Evolutionary conservation across 768 basidiomycete species (phyloP), one percentile per base, ranked within the genome.

Genomic region (Hygrocybe punicea): DNA sequence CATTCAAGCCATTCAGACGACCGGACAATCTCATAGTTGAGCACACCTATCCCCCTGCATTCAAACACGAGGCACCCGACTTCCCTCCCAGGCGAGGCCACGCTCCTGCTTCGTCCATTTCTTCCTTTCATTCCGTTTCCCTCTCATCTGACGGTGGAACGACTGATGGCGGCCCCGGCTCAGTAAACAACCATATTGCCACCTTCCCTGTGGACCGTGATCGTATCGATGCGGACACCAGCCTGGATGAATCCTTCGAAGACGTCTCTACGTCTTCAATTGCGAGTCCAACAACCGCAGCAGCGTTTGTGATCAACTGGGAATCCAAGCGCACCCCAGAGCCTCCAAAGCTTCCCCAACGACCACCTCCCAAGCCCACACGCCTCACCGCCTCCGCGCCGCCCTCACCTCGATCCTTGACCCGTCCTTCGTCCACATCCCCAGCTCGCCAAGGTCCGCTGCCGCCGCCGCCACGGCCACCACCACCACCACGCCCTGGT

Each of bases 121-220:
- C 89, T 2, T 91, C 89, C 25, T 90, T 92, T 59, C 88, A 90
- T 63, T 90, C 89, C 2, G 86, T 91, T 23, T 91, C 89, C 1
- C 78, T 91, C 16, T 91, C 89, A 1, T 87, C 86, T 6, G 85
- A 62, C 50, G 60, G 60, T 13, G 58, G 60, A 16, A 56, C 40
- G 59, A 76, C 76, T 29, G 76, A 77, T 57, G 68, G 75, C 16
- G 72, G 71, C 57, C 76, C 76, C 9, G 72, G 69, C 25, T 77
- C 75, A 67, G 75, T 72, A 62, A 63, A 76, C 45, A 72, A 76
- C 55, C 71, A 73, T 65, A 75, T 77, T 29, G 71, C 78, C 16
- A 80, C 81, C 1, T 78, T 76, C 62, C 77, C 80, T 11, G 65
- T 78, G 14, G 84, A 84, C 59, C 67, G 64, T 17, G 73, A 76